Evolutionary conservation across 2,329 filamentous ascomycete genomes (phyloP).

Genomic region (Epichloe brachyelytri): DNA sequence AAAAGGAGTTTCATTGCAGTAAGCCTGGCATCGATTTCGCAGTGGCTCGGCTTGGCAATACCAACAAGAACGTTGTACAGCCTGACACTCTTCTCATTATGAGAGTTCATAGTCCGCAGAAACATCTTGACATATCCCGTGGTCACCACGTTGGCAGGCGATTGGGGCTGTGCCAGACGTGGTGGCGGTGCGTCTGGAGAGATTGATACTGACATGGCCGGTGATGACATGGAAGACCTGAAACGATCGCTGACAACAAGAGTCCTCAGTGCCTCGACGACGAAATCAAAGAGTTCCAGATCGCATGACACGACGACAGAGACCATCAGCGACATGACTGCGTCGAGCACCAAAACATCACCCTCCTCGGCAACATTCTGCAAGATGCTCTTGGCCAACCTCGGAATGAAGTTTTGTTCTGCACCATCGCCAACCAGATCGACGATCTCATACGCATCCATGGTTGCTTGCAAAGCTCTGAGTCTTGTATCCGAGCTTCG

Average conservation of each 20-base stretch:
- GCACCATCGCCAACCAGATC: constrained; percentile 46
- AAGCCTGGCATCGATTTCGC: constrained; percentile 56
- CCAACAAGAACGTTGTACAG: constrained; percentile 51
- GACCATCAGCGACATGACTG: constrained; percentile 51
- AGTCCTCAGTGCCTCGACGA: constrained; percentile 38
- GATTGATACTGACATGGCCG: constrained; percentile 14
- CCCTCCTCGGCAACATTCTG: constrained; percentile 48
- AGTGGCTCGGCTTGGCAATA: constrained; percentile 46
- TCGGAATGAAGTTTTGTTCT: constrained; percentile 41
- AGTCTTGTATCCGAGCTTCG: constrained; percentile 51
- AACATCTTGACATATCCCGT: constrained; percentile 65
- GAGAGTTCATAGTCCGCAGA: constrained; percentile 54
- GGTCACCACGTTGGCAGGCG: constrained; percentile 57
- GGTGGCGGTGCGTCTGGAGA: constrained; percentile 13
- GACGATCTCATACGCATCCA: constrained; percentile 45
- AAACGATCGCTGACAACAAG: constrained; percentile 37
- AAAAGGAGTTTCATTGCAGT: constrained; percentile 65
- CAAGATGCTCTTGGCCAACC: constrained; percentile 49
- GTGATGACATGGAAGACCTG: constrained; percentile 26
- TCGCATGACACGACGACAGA: constrained; percentile 50
- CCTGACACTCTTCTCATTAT: constrained; percentile 49
- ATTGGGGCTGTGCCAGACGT: constrained; percentile 23
- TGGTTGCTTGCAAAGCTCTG: constrained; percentile 46
- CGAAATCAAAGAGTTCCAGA: constrained; percentile 43
- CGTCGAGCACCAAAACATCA: constrained; percentile 51